A percentile compares a stretch with the other conserved stretches of the same genome.
phyloP scores from a whole-genome alignment of 345 rosid genomes.

The Mallotus nudiflorus region DNA sequence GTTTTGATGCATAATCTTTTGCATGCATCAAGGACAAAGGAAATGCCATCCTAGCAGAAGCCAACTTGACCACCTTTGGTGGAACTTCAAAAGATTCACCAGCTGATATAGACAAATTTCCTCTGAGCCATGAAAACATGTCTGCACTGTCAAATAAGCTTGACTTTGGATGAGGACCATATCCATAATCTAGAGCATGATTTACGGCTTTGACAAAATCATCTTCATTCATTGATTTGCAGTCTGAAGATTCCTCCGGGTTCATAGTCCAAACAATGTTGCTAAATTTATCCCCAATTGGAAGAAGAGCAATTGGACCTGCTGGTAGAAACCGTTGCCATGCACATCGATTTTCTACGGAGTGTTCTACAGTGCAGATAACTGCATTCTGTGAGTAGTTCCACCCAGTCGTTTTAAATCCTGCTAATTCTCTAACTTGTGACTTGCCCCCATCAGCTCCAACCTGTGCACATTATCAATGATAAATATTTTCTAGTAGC shows the following conservation, averaged over 20 bases:
- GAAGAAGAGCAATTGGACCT: constrained; percentile 91
- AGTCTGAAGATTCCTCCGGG: constrained; percentile 65
- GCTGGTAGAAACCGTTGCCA: constrained; percentile 95
- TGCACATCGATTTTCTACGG: constrained; percentile 61
- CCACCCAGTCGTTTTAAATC: constrained; percentile 86
- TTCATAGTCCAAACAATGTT: constrained; percentile 95
- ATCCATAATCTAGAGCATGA: constrained; percentile 79
- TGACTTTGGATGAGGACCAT: constrained; percentile 76
- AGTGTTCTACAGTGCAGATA: constrained; percentile 90
- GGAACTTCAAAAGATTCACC: constrained; percentile 74
- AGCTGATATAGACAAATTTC: constrained; percentile 38
- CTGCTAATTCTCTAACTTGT: constrained; percentile 78
- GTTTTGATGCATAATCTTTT: constrained; percentile 60
- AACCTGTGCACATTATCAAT: constrained; percentile 44
- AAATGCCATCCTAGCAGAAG: constrained; percentile 81
- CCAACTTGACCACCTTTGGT: constrained; percentile 70
- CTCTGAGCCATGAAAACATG: constrained; percentile 64
- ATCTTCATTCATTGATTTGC: constrained; percentile 68
- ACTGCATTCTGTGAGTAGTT: constrained; percentile 86
- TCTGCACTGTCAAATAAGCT: constrained; percentile 32
- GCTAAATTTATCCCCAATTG: constrained; percentile 83
- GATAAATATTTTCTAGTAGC: constrained; percentile 1
- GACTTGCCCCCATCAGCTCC: constrained; percentile 96
- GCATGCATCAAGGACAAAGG: constrained; percentile 86
- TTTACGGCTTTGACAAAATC: constrained; percentile 76